Evolutionary conservation across 495 filamentous ascomycete genomes (phyloP), one percentile per base, ranked within the genome.

Genomic region (Lasiosphaeria miniovina): DNA sequence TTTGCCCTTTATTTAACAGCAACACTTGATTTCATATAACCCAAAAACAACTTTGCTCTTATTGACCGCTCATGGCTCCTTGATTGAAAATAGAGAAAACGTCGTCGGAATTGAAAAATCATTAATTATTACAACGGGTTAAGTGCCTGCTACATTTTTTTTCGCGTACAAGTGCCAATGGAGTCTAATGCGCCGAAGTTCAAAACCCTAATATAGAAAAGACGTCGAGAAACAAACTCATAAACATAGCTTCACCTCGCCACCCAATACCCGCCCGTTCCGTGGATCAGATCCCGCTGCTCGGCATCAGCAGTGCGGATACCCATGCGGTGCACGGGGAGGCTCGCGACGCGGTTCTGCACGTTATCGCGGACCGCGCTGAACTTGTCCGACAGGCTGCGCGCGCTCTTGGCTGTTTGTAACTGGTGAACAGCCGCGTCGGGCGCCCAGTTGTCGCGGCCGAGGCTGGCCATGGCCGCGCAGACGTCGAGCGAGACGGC

Each of bases 271-370:
- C 77, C 77, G 0, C 77, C 76, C 31, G 58, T 68, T 24, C 77
- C 76, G 55, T 72, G 62, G 6, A 67, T 66, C 60, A 67, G 63
- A 64, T 87, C 85, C 67, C 71, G 76, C 36, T 71, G 67, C 52
- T 72, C 74, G 24, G 78, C 84, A n/a, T 71, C 68, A 4, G 70
- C 68, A 10, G 75, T 79, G 36, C 86, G 75, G 50, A 88, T 76
- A 0, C 86, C 86, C 6, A 82, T 64, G 49, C 72, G 65, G 63
- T 87, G 80, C 38, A 87, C 61, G 4, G 82, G 82, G 2, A 86
- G 70, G 52, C 75, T 77, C 52, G 83, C 81, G 14, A 84, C 68
- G 55, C 75, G 75, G 54, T 67, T 77, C 68, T 84, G 81, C 1
- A 79, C 75, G 1, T 73, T 73, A 9, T 69, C 62, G 36, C 75